These are phyloP conservation scores for Lipomyces lipofer DNA, from an alignment of 805 yeast genomes.

Conservation along the genomic window DNA sequence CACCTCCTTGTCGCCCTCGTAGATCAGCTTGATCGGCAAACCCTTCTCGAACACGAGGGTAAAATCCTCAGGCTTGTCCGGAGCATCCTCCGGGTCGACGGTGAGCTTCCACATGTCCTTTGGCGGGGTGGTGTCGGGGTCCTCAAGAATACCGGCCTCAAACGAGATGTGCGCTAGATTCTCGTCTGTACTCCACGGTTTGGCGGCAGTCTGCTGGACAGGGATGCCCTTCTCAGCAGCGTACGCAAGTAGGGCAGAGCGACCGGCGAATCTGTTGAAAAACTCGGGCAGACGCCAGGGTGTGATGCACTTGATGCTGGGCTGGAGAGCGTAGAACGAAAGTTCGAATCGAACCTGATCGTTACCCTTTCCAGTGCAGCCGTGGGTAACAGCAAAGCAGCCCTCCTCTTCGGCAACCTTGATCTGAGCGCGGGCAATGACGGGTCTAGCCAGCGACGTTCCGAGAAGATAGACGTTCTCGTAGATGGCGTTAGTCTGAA, in stretches of 20 bases:
- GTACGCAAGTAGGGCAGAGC: conserved; percentile 91
- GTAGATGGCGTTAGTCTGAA: conserved; percentile 95
- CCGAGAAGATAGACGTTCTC: conserved; percentile 97
- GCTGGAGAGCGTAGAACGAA: conserved; percentile 95
- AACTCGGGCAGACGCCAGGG: conserved; percentile 99
- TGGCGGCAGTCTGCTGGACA: conserved; percentile 95
- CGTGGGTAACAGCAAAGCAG: conserved; percentile 98
- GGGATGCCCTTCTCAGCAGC: conserved; percentile 91
- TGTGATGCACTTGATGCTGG: conserved; percentile 93
- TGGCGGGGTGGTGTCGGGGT: conserved; percentile 98
- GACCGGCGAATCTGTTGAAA: conserved; percentile 95
- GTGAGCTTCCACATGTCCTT: conserved; percentile 99
- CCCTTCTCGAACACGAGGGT: conserved; percentile 81
- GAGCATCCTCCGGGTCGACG: conserved; percentile 93
- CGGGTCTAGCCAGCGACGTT: conserved; percentile 98
- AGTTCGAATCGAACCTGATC: conserved; percentile 98
- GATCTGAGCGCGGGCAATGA: conserved; percentile 97
- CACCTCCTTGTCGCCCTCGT: conserved; percentile 57
- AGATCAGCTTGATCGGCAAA: conserved; percentile 76
- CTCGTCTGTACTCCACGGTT: conserved; percentile 99
- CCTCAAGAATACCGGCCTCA: conserved; percentile 99
- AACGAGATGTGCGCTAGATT: conserved; percentile 98
- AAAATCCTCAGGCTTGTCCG: conserved; percentile 87
- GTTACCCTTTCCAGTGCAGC: conserved; percentile 99
- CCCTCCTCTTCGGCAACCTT: conserved; percentile 96